A percentile compares a stretch with the other conserved stretches of the same genome.
Conservation (phyloP, 148 eudicot genomes). For the Camellia lanceoleosa region DNA sequence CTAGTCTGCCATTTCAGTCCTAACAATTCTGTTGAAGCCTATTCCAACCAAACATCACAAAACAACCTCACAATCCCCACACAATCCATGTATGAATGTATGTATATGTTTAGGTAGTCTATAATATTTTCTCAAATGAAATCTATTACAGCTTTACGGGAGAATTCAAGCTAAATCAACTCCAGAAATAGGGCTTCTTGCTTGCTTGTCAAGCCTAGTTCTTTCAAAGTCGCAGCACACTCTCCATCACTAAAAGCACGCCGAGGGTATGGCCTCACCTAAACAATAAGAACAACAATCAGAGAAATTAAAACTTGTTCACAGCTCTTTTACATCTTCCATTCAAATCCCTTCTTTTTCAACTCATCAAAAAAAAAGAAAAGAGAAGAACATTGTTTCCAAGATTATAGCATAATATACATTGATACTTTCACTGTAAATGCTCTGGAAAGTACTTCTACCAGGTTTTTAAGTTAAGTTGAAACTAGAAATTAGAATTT, state of each 20-base stretch:
- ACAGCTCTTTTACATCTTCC: background rate
- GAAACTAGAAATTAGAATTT: too few relatives aligned
- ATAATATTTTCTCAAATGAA: background rate
- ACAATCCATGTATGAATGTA: background rate
- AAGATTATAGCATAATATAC: background rate
- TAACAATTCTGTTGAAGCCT: background rate
- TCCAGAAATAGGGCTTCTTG: constrained; percentile 92
- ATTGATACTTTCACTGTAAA: background rate
- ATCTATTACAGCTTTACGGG: constrained; percentile 2
- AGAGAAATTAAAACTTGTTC: background rate
- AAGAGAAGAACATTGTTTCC: background rate
- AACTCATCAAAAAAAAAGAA: too few relatives aligned
- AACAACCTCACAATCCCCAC: background rate
- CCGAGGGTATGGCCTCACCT: constrained; percentile 92
- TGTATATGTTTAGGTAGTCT: background rate
- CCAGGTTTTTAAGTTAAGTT: too few relatives aligned
- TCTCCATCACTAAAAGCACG: constrained; percentile 74
- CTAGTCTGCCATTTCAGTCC: background rate
- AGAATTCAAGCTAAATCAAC: constrained; percentile 37
- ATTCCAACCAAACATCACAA: background rate
- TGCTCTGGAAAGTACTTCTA: background rate
- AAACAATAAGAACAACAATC: constrained; percentile 6
- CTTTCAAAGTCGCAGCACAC: constrained; percentile 48
- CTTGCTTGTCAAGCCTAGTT: constrained; percentile 82
- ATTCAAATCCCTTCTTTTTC: too few relatives aligned